Evolutionary conservation across 1,139 yeast species (phyloP), one percentile per base, ranked within the genome.

Genomic region (Suhomyces yuchorum): DNA sequence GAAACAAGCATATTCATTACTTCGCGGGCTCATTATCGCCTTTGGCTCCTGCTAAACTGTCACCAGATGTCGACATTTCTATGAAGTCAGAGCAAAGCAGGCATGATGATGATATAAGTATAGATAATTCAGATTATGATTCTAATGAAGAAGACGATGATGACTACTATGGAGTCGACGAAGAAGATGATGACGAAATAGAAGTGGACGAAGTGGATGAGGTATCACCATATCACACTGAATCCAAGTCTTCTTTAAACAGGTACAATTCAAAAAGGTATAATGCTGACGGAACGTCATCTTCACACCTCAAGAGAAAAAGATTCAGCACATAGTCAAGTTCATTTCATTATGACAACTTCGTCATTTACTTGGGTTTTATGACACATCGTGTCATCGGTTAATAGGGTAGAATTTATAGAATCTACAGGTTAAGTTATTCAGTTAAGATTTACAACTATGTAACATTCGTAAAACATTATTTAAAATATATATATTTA

Each of bases 291-390:
- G 68, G 70, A 3, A 59, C 69, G 7, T 67, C 72, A 5, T 70
- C 74, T 2, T 74, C 75, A 7, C 75, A 70, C 55, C 61, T 71
- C 42, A 71, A 70, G 51, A 52, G 75, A 43, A 59, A 66, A 40
- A 57, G 60, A 42, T 37, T 35, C 37, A 40, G 35, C 33, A 38
- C 24, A 14, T 38, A 34, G 35, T 14, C 43, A 34, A 35, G 15
- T 33, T 17, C 19, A 34, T 24, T 20, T 14, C 19, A 22, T 40
- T 18, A 5, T 33, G 22, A 9, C 18, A 19, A 9, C 12, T n/a
- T 23, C 18, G 19, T 18, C n/a, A 23, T 23, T n/a, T 20, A 14
- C 26, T 15, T 22, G 14, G 23, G 40, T 15, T 30, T n/a, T 3
- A 35, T 26, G 23, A 20, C 37, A 24, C 26, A 24, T 30, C n/a